Base-by-base conservation (phyloP, 306 rosid genomes). In the Casuarina equisetifolia region DNA sequence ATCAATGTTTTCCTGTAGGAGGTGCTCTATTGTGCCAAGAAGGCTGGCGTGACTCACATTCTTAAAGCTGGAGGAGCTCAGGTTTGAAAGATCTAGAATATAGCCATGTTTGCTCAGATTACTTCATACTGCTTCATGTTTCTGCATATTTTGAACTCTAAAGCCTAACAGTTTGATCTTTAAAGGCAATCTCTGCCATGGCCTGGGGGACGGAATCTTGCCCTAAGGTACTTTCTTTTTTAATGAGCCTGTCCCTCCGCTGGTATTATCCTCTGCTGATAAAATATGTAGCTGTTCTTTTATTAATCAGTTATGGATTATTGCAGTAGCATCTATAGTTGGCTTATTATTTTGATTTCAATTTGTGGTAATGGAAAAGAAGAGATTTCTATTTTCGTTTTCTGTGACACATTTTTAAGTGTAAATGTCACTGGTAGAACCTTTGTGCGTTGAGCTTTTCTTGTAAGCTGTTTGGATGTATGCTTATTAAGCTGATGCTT, bases 61-160 rank as follows among this genome's bases (percentile, higher is more conserved):
- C 97, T 95, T 84, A 88, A 92, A 86, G 99, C 97, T 74, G 99
- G 99, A 79, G 99, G 99, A 73, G 99, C 99, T 73, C 99, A 95
- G 99, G 97, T 92, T 78, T 79, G 80, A 40, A 74, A 76, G 82
- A 77, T 81, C 79, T 77, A 52, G 57, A 51, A 81, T 44, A 38
- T 43, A 17, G n/a, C 12, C 55, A 16, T 73, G 6, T 80, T 72
- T 38, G 36, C 63, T 58, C 55, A 59, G 66, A 80, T 51, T 72
- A 67, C 6, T 69, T n/a, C 73, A 38, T 66, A 39, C 61, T 9
- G 40, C 7, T 63, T 54, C 38, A 20, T 39, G 78, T 80, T 54
- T 45, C 73, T 19, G 59, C 61, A 42, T 59, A 11, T 58, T 49
- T 66, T 74, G 51, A 67, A 67, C 67, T 36, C 2, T 36, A 6